These are phyloP conservation scores for Oxyria digyna DNA, from an alignment of 148 eudicot genomes.

Conservation along the genomic window DNA sequence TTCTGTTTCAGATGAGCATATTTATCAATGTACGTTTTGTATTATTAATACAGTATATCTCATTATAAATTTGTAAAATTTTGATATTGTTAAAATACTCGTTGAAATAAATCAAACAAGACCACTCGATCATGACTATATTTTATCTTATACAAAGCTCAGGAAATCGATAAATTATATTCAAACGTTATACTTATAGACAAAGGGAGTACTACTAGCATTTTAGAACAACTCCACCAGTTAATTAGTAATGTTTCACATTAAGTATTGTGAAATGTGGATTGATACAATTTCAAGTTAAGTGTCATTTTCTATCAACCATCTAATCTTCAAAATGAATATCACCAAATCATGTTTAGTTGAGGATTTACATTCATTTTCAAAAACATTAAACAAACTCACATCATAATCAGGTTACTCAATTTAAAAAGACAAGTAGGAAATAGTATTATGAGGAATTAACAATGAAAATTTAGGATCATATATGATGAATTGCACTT, in stretches of 20 bases:
- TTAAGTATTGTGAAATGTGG: background rate
- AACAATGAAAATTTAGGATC: background rate
- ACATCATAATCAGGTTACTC: background rate
- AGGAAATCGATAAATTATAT: too few species aligned
- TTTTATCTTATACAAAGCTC: too few species aligned
- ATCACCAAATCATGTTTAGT: background rate
- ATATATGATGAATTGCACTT: background rate
- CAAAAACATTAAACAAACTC: background rate
- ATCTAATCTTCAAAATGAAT: background rate
- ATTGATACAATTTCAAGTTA: background rate
- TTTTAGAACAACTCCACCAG: too few species aligned
- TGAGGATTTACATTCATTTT: background rate
- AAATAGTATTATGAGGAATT: background rate
- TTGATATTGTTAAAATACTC: too few species aligned
- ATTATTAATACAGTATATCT: too few species aligned
- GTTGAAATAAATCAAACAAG: too few species aligned
- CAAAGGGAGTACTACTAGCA: too few species aligned
- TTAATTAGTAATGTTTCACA: background rate
- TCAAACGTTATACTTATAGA: too few species aligned
- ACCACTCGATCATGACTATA: too few species aligned
- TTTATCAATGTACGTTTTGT: too few species aligned
- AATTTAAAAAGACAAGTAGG: background rate
- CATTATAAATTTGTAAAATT: too few species aligned
- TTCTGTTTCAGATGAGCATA: too few species aligned
- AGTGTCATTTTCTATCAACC: background rate